These are phyloP conservation scores for Helicostylum pulchrum DNA, from an alignment of 192 early-diverging fungal species.

Conservation along the genomic window DNA sequence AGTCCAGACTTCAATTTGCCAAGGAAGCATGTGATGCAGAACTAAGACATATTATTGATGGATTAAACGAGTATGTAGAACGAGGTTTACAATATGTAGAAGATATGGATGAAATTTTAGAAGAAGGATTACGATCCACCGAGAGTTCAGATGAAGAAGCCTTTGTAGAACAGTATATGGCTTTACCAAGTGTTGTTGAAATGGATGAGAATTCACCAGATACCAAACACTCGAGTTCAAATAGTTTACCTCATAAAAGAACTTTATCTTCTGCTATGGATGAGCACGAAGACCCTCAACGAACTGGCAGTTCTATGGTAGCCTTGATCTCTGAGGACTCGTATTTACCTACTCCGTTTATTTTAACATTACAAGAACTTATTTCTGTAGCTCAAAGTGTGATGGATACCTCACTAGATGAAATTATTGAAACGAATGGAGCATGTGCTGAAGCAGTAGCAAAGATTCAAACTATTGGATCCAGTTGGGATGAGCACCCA, in stretches of 20 bases:
- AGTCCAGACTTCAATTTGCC: slow-evolving; percentile 34
- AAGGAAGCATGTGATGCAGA: slow-evolving; percentile 58
- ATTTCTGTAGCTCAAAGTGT: slow-evolving; percentile 69
- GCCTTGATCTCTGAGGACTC: slow-evolving; percentile 55
- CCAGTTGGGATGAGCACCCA: slow-evolving; percentile 60
- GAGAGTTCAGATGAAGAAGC: slow-evolving; percentile 32
- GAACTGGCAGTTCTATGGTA: slow-evolving; percentile 3
- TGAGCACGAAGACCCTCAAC: not conserved
- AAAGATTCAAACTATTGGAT: slow-evolving; percentile 57
- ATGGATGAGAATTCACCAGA: not conserved
- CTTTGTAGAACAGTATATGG: not conserved
- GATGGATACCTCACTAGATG: slow-evolving; percentile 61
- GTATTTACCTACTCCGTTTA: slow-evolving; percentile 55
- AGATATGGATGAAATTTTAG: slow-evolving; percentile 36
- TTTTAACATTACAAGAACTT: slow-evolving; percentile 62
- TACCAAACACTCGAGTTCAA: not conserved
- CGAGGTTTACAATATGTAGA: slow-evolving; percentile 52
- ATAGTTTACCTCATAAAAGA: slow-evolving; percentile 14
- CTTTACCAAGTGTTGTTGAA: not conserved
- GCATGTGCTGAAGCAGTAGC: slow-evolving; percentile 57
- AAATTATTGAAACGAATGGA: slow-evolving; percentile 57
- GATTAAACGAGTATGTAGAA: slow-evolving; percentile 69
- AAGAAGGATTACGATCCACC: slow-evolving; percentile 18
- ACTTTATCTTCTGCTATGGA: not conserved
- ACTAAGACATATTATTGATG: slow-evolving; percentile 63